These are phyloP conservation scores for Scheffersomyces amazonensis DNA, from an alignment of 805 yeast species.

Conservation along the genomic window DNA sequence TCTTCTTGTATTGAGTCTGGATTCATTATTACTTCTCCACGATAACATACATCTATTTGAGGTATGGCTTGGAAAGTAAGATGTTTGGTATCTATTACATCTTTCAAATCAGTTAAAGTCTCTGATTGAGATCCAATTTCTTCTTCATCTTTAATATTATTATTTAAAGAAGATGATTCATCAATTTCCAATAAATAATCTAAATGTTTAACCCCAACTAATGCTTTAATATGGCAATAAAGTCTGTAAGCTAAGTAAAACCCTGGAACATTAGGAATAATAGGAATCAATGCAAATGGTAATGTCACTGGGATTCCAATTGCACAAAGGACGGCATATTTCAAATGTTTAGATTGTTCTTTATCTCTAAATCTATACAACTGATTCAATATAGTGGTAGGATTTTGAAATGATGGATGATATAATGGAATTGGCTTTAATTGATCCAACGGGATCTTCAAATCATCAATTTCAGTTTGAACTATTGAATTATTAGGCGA, in stretches of 20 bases:
- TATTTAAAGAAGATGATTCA: neutral
- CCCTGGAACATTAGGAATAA: constrained; percentile 92
- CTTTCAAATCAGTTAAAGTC: constrained; percentile 2
- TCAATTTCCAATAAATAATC: constrained; percentile 45
- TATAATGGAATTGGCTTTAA: constrained; percentile 39
- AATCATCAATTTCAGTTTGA: constrained; percentile 23
- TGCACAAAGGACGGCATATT: constrained; percentile 50
- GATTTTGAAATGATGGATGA: constrained; percentile 34
- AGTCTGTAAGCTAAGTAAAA: constrained; percentile 78
- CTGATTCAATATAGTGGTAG: constrained; percentile 32
- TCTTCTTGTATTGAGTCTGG: constrained; percentile 13
- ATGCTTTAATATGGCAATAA: constrained; percentile 82
- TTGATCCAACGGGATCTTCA: constrained; percentile 24
- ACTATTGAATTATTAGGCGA: constrained; percentile 7
- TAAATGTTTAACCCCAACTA: constrained; percentile 69
- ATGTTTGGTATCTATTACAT: constrained; percentile 17
- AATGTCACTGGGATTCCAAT: constrained; percentile 71
- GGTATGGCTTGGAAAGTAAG: constrained; percentile 14
- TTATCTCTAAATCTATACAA: constrained; percentile 39
- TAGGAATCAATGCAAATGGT: constrained; percentile 78
- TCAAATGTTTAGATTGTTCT: constrained; percentile 53
- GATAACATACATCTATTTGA: constrained; percentile 16
- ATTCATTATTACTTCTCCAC: neutral
- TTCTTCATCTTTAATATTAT: neutral
- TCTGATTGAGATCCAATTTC: constrained; percentile 1